Conservation (phyloP, 176 grass and related monocot genomes). For the Alopecurus myosuroides region DNA sequence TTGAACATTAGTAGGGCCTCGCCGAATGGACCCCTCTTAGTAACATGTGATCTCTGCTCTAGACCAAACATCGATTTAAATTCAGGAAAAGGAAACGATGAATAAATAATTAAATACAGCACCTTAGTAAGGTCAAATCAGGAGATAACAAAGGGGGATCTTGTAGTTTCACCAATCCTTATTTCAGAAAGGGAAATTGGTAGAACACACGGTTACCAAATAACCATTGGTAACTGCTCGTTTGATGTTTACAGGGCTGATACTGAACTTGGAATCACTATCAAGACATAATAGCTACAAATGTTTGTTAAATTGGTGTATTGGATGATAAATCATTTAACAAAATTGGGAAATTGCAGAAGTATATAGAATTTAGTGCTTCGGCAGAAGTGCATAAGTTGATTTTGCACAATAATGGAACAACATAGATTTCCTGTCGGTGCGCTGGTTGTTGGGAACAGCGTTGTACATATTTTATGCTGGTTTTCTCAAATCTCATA, state of each 20-base stretch:
- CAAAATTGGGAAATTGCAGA: neutral
- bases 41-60: neutral
- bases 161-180: neutral
- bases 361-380: neutral
- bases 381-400: neutral
- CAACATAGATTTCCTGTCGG: neutral
- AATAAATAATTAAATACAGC: neutral
- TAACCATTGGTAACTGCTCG: neutral
- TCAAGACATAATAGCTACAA: neutral
- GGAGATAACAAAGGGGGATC: neutral
- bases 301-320: neutral
- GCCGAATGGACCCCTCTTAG: neutral
- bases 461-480: neutral
- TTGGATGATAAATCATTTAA: neutral
- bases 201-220: neutral
- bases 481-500: neutral
- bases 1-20: neutral
- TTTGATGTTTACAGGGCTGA: neutral
- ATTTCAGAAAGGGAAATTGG: neutral
- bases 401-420: neutral
- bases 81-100: neutral
- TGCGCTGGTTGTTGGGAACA: neutral
- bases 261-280: neutral
- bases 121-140: neutral
- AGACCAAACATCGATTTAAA: neutral